A percentile compares a stretch with the other conserved stretches of the same genome.
phyloP scores from a whole-genome alignment of 768 basidiomycete species.

The Podaxis sp. region DNA sequence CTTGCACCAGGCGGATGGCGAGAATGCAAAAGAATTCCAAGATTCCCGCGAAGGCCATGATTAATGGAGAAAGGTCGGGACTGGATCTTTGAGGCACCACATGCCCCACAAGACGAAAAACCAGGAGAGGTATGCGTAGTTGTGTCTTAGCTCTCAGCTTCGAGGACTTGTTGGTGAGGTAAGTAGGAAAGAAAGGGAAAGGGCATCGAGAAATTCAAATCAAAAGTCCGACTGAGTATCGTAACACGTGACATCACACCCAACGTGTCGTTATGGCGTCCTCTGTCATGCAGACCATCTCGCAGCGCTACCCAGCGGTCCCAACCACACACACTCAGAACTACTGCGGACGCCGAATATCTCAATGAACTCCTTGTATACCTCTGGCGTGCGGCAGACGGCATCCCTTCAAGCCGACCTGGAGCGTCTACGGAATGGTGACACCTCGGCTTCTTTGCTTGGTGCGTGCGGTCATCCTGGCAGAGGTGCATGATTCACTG shows the following conservation, averaged over 20 bases:
- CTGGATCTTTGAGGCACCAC: too few relatives aligned
- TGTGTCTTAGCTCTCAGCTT: too few relatives aligned
- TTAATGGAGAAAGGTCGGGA: neutral
- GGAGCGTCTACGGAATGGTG: conserved; percentile 77
- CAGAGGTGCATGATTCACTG: conserved; percentile 17
- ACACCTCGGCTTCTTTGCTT: conserved; percentile 75
- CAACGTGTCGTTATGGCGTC: conserved; percentile 12
- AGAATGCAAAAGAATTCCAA: neutral
- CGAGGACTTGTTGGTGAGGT: too few relatives aligned
- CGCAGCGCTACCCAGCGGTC: neutral
- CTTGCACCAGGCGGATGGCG: neutral
- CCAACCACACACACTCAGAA: too few relatives aligned
- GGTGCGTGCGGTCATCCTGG: conserved; percentile 48
- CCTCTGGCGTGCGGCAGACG: conserved; percentile 89
- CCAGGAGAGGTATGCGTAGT: too few relatives aligned
- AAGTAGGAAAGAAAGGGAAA: too few relatives aligned
- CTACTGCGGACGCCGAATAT: too few relatives aligned
- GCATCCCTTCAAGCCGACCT: conserved; percentile 86
- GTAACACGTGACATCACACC: conserved; percentile 16
- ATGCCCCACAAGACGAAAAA: too few relatives aligned
- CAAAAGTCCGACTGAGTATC: neutral
- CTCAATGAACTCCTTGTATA: conserved; percentile 92
- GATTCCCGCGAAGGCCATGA: neutral
- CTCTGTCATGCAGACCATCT: conserved; percentile 2
- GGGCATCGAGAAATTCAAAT: neutral